Base-by-base conservation (phyloP, 2,329 filamentous ascomycete species). In the Phaeophleospora eucalypticola region DNA sequence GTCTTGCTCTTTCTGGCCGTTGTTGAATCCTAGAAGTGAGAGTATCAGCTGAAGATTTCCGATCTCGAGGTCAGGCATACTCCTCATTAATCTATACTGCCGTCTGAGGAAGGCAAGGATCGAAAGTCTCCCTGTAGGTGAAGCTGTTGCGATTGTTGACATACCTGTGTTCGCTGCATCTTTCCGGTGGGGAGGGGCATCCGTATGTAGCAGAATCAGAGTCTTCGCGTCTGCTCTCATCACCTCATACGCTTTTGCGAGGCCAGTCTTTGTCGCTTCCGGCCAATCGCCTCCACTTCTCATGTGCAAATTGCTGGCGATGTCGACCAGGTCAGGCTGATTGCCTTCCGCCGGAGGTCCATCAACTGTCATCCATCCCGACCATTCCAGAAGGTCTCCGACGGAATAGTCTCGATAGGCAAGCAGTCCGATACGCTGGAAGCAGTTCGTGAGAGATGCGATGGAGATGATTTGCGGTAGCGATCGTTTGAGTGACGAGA, bases 181-280 rank as follows among this genome's bases (percentile, higher is more conserved):
- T 4, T n/a, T n/a, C 4, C 42, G 37, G 12, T 51, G 51, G 19
- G 51, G 51, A 9, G 43, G 43, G 34, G 47, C 51, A 45, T 53
- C 51, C 7, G 43, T 41, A 27, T 45, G 50, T 6, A 48, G 37
- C 15, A 53, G 19, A 3, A 53, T 41, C 9, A 53, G 36, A 4
- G 51, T 51, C 6, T 44, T 47, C 14, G 51, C 51, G 20, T 48
- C 43, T 1, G 15, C n/a, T 8, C 48, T 35, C 51, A 53, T 53
- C 16, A 46, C 16, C 14, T 51, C 34, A 18, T 51, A 50, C 4
- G 51, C 43, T 21, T 42, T 39, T 8, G 51, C 51, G 10, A 51
- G 47, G 4, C 51, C 51, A 27, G 51, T 53, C 38, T 53, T 53
- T 16, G 48, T 17, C 12, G 51, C 51, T 41, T 53, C 51, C 6